Evolutionary conservation across 176 grass and related monocot genomes (phyloP), one percentile per base, ranked within the genome.

Genomic region (Oryza nivara): DNA sequence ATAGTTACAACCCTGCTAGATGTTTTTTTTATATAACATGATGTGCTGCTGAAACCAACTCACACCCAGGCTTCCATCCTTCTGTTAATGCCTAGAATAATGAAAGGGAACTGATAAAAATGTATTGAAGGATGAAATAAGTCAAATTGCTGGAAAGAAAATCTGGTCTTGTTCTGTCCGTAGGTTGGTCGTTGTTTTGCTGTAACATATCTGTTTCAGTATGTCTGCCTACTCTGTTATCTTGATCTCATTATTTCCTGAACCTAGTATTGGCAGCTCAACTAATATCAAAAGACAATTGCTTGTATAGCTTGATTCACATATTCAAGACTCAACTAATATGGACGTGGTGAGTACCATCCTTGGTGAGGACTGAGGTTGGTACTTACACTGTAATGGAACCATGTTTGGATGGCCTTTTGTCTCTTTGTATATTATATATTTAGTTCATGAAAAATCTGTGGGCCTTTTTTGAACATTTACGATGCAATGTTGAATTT

Each of bases 41-140:
- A 3, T 51, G 63, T 52, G 79, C 68, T 77, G n/a, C 26, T 86
- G 54, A 65, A 72, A 82, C 41, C 19, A 82, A 86, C 44, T 56
- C 54, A 43, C 54, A 43, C 76, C 16, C 65, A 80, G 20, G 51
- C 45, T 54, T 72, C 77, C 11, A 70, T 70, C n/a, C 76, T 75
- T 13, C 36, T 40, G 10, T 45, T 75, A 51, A 82, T 5, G 9
- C 61, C 46, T 66, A 81, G 10, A 68, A 58, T 75, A 28, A 74
- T 68, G 36, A 82, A 80, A 70, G 26, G 9, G 47, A 47, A 26
- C 11, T 9, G 60, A 32, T 48, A 69, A 67, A 84, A 80, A 67
- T 15, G 13, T 70, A 9, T 16, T 23, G 75, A 80, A 88, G 68
- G 9, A 23, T 67, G 23, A 14, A 52, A 36, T 71, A 28, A 78